A percentile compares a stretch with the other conserved stretches of the same genome.
Conservation (phyloP, 148 eudicot species). For the Rhododendron ovatum region DNA sequence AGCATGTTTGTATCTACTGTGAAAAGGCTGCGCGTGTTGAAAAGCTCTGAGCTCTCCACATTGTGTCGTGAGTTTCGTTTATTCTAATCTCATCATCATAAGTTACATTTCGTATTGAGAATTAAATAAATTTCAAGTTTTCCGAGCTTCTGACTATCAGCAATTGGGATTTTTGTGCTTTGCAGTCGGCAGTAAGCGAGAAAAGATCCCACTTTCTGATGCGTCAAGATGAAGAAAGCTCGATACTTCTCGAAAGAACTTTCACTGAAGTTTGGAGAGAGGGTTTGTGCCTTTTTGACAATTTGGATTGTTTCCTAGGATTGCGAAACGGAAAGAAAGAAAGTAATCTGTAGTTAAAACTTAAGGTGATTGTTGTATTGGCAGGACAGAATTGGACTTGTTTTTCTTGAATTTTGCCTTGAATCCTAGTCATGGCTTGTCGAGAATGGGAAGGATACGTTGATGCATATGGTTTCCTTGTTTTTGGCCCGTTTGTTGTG, state of each 20-base stretch:
- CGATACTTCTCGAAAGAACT: neutral
- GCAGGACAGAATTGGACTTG: neutral
- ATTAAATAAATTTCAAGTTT: neutral
- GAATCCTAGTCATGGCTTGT: neutral
- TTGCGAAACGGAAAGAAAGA: neutral
- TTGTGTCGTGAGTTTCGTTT: conserved; percentile 47
- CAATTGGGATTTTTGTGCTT: neutral
- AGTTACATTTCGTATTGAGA: neutral
- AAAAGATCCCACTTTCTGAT: conserved; percentile 16
- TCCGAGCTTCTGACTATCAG: neutral
- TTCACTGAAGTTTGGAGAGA: neutral
- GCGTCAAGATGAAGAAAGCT: conserved; percentile 9
- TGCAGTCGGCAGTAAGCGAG: conserved; percentile 41
- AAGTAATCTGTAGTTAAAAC: neutral
- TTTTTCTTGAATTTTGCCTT: neutral
- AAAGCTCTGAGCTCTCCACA: conserved; percentile 66
- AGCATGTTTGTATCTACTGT: conserved; percentile 89
- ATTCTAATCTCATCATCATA: neutral
- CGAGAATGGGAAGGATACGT: neutral
- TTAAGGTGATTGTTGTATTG: neutral
- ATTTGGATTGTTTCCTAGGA: neutral
- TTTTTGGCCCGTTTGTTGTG: neutral
- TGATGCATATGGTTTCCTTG: neutral
- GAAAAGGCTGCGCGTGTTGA: conserved; percentile 85
- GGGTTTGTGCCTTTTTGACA: neutral